A percentile compares a stretch with the other conserved stretches of the same genome.
phyloP scores from a whole-genome alignment of 768 basidiomycete species.

The Trametes meyenii region DNA sequence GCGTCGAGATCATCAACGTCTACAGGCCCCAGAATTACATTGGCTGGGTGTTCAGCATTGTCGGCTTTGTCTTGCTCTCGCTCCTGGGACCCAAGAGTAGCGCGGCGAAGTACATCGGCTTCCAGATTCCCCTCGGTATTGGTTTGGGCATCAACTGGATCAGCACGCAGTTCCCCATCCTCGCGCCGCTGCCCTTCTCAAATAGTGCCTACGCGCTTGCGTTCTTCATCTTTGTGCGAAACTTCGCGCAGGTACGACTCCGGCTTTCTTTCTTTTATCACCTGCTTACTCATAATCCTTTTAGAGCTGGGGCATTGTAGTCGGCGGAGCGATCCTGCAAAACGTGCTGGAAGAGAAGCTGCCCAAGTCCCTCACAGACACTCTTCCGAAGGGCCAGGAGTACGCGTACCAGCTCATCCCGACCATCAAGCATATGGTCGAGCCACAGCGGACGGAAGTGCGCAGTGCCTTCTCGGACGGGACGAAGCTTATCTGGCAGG shows the following conservation, averaged over 20 bases:
- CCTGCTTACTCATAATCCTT: neutral
- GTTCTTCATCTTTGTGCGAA: constrained; percentile 33
- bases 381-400: constrained; percentile 33
- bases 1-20: constrained; percentile 37
- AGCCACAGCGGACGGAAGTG: constrained; percentile 31
- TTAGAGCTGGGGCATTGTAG: constrained; percentile 41
- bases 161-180: constrained; percentile 16
- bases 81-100: constrained; percentile 30
- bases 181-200: constrained; percentile 30
- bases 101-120: constrained; percentile 22
- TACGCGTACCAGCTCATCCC: constrained; percentile 38
- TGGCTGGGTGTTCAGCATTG: constrained; percentile 40
- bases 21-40: constrained; percentile 43
- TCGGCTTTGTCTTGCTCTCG: constrained; percentile 42
- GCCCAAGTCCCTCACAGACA: constrained; percentile 31
- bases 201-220: constrained; percentile 41
- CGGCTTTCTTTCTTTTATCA: neutral
- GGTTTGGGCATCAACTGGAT: constrained; percentile 34
- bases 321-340: constrained; percentile 42
- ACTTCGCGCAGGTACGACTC: constrained; percentile 28
- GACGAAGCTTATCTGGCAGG: constrained; percentile 35
- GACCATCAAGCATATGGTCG: constrained; percentile 27
- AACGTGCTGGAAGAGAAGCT: constrained; percentile 39
- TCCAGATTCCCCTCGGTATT: constrained; percentile 30
- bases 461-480: constrained; percentile 37